Evolutionary conservation across 2,329 filamentous ascomycete genomes (phyloP).

Genomic region (Samsoniella hepiali): DNA sequence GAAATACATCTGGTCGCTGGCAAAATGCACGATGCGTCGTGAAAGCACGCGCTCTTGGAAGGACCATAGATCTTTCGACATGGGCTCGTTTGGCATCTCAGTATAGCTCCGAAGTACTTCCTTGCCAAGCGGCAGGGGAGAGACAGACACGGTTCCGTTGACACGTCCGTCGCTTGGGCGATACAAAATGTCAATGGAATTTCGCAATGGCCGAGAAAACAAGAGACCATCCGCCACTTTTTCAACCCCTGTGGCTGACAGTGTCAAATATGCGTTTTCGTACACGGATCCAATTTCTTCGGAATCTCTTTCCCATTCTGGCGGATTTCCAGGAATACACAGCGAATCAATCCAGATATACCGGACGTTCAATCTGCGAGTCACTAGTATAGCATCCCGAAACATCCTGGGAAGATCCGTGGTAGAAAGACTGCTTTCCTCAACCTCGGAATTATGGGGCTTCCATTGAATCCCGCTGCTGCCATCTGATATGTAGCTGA

Average conservation of each 20-base stretch:
- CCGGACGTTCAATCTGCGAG: constrained; percentile 1
- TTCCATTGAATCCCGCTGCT: neutral
- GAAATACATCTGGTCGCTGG: constrained; percentile 13
- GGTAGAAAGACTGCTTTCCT: neutral
- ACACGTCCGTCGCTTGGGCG: neutral
- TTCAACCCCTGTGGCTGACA: neutral
- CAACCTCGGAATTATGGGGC: neutral
- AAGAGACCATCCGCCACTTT: constrained; percentile 8
- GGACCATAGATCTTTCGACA: constrained; percentile 8
- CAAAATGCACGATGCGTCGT: constrained; percentile 13
- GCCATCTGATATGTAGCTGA: constrained; percentile 1
- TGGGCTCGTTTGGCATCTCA: constrained; percentile 3
- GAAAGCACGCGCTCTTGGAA: constrained; percentile 18
- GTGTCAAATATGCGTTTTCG: constrained; percentile 11
- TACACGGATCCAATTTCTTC: neutral
- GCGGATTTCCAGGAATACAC: constrained; percentile 6
- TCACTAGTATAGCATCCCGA: constrained; percentile 13
- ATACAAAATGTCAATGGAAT: neutral
- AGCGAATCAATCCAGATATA: constrained; percentile 18
- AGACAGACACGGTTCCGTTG: neutral
- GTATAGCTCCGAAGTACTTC: neutral
- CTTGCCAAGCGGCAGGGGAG: neutral
- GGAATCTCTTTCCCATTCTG: constrained; percentile 3
- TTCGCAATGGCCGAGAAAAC: neutral
- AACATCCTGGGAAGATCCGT: constrained; percentile 10